Conservation (phyloP, 441 rosid genomes). For the Rhodomyrtus psidioides region DNA sequence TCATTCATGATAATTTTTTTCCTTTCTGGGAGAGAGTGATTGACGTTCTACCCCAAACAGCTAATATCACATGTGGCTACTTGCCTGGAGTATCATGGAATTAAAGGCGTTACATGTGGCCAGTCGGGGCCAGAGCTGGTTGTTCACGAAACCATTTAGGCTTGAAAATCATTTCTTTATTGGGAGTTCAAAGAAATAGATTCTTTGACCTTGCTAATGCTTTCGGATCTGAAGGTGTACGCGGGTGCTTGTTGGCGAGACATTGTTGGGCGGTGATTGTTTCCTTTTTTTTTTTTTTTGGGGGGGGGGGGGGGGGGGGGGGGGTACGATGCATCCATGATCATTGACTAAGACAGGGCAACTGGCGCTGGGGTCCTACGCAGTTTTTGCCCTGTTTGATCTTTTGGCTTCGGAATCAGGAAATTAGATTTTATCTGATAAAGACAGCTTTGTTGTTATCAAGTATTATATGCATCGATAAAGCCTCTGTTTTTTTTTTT, state of each 20-base stretch:
- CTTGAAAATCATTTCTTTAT: not conserved
- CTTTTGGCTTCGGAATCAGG: not conserved
- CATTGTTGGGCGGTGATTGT: not conserved
- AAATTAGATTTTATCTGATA: conserved; percentile 3
- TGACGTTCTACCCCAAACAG: not conserved
- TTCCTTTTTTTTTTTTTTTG: not conserved
- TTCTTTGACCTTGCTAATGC: not conserved
- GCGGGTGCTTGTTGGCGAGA: not conserved
- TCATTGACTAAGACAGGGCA: conserved; percentile 21
- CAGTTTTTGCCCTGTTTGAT: not conserved
- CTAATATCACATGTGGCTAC: conserved; percentile 40
- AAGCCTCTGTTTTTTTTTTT: not conserved
- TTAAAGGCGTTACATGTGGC: conserved; percentile 5
- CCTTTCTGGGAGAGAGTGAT: not conserved
- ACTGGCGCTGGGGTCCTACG: not conserved
- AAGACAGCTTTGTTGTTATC: conserved; percentile 18
- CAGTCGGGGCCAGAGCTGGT: not conserved
- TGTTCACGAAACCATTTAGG: not conserved
- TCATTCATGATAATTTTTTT: not conserved
- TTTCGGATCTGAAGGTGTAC: not conserved
- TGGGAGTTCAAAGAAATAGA: not conserved
- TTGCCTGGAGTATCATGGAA: conserved; percentile 10
- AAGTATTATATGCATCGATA: conserved; percentile 7
- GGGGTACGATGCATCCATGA: not conserved
- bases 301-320: too few relatives aligned